Base-by-base conservation (phyloP, 2,329 filamentous ascomycete species). In the Pseudomassariella vexata region DNA sequence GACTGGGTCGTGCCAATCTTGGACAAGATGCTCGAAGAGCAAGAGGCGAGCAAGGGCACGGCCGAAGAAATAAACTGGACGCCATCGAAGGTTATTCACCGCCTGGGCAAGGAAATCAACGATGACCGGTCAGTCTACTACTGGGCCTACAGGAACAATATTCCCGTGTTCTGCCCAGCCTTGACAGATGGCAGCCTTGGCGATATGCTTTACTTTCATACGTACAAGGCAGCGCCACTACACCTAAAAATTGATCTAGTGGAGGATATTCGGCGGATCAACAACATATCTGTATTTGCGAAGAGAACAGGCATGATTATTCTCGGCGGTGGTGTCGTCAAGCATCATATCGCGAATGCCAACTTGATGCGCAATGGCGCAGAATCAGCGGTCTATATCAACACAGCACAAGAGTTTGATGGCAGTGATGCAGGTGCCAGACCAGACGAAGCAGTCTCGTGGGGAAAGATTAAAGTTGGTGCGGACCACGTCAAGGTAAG, bases 191-290 rank as follows among this genome's bases (percentile, higher is more conserved):
- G 92, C 12, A 94, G 86, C 47, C 63, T 98, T 14, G 92, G 92
- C 5, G 92, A 98, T 58, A 98, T 98, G 92, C 70, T 98, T 24
- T 96, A 95, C 63, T 96, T 98, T 59, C 90, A 98, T 64, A 94
- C 89, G 1, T 98, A 88, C 74, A 92, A 90, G 57, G 64, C 85
- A 0, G 89, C 85, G 2, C 90, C 90, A 4, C 65, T 68, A 39
- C 84, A 90, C 57, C 70, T 98, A 24, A 78, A 81, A 35, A 77
- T 95, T 38, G 92, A 96, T 56, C 87, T 96, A 37, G 86, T 95
- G 15, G 85, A 94, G 51, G 92, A 98, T 51, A 92, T 98, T 39
- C 79, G 92, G 14, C 79, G 75, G 40, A 88, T 98, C 59, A 98
- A 98, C 63, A 94, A 85, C 10, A 79, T 96, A 41, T 80, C 90